A percentile compares a stretch with the other conserved stretches of the same genome.
These are phyloP conservation scores for Knoxdaviesia proteae DNA, from an alignment of 2,329 filamentous ascomycete genomes.

Conservation along the genomic window DNA sequence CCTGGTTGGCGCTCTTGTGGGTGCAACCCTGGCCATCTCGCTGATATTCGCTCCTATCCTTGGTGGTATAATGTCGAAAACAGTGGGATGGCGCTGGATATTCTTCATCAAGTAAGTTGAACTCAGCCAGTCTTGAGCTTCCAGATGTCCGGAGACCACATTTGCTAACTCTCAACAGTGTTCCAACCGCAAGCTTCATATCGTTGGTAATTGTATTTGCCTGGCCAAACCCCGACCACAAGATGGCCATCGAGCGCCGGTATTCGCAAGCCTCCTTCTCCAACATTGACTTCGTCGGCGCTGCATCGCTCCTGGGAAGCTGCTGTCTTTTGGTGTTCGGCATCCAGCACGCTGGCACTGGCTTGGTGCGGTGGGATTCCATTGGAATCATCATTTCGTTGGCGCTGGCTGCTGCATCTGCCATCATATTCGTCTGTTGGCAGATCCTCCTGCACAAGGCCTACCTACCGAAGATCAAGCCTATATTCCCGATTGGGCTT, in stretches of 20 bases:
- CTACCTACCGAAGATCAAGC: slow-evolving; percentile 20
- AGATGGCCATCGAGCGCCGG: not conserved
- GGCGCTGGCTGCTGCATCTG: slow-evolving; percentile 23
- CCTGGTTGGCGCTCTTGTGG: slow-evolving; percentile 32
- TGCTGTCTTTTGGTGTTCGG: slow-evolving; percentile 33
- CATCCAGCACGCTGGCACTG: slow-evolving; percentile 33
- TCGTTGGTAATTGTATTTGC: not conserved
- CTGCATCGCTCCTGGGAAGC: slow-evolving; percentile 25
- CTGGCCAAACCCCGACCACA: not conserved
- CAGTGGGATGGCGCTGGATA: slow-evolving; percentile 34
- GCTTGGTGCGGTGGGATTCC: slow-evolving; percentile 28
- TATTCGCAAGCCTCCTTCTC: slow-evolving; percentile 19
- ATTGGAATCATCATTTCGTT: slow-evolving; percentile 27
- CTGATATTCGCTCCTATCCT: slow-evolving; percentile 38
- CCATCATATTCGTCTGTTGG: slow-evolving; percentile 28
- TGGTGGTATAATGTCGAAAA: slow-evolving; percentile 32
- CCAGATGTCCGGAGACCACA: not conserved
- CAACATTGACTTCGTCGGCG: slow-evolving; percentile 31
- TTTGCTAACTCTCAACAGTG: not conserved
- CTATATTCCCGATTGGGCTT: slow-evolving; percentile 31
- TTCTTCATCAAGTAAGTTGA: slow-evolving; percentile 37
- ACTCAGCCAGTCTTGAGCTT: not conserved
- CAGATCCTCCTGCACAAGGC: slow-evolving; percentile 22
- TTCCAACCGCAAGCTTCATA: not conserved
- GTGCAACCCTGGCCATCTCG: slow-evolving; percentile 32